Conservation (phyloP, 179 eudicot species). For the Vitellaria paradoxa region DNA sequence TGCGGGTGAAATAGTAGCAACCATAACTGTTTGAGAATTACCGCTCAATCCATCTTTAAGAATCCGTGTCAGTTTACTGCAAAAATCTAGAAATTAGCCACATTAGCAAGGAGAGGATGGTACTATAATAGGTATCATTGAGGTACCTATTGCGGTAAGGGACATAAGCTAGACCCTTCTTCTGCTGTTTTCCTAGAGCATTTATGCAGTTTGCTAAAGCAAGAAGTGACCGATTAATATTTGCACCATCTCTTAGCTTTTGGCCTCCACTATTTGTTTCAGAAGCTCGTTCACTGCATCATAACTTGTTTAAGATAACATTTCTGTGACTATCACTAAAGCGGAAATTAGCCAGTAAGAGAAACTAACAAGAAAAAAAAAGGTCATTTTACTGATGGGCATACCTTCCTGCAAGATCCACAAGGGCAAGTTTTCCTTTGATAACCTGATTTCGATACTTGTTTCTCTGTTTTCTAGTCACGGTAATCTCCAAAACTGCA, state of each 20-base stretch:
- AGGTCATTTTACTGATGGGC: neutral
- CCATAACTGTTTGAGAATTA: conserved; percentile 83
- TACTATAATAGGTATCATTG: conserved; percentile 13
- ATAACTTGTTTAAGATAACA: conserved; percentile 17
- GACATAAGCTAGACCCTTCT: conserved; percentile 92
- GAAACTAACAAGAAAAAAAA: conserved; percentile 3
- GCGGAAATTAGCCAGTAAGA: neutral
- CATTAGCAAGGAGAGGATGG: conserved; percentile 5
- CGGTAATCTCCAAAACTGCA: conserved; percentile 79
- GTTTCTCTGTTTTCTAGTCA: conserved; percentile 57
- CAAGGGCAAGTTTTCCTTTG: conserved; percentile 84
- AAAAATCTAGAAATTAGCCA: conserved; percentile 26
- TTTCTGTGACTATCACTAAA: neutral
- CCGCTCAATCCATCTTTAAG: conserved; percentile 94
- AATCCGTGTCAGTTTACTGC: conserved; percentile 83
- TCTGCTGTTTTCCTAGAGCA: conserved; percentile 81
- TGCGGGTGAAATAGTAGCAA: conserved; percentile 80
- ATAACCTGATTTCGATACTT: conserved; percentile 54
- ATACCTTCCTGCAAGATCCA: conserved; percentile 92
- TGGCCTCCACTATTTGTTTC: conserved; percentile 78
- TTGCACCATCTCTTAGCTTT: conserved; percentile 83
- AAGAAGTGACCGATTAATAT: conserved; percentile 80
- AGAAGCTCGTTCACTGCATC: conserved; percentile 79
- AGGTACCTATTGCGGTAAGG: conserved; percentile 86
- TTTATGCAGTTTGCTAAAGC: conserved; percentile 92